Evolutionary conservation across 2,329 filamentous ascomycete species (phyloP).

Genomic region (Celoporthe dispersa): DNA sequence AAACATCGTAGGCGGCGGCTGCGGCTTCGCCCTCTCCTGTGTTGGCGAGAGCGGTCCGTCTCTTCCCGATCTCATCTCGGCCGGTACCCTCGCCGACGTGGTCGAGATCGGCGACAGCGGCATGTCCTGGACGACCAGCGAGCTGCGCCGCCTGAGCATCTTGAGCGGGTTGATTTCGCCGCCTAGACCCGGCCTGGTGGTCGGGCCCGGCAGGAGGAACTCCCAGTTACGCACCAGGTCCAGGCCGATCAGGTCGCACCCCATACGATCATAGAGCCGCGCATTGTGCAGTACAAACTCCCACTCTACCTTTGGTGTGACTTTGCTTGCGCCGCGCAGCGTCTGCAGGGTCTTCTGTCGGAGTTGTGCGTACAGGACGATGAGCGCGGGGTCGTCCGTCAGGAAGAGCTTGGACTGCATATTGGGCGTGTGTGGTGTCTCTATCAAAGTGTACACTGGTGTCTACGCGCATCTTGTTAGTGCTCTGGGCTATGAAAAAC

Average conservation of each 20-base stretch:
- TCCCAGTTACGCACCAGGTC: conserved; percentile 86
- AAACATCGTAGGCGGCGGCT: conserved; percentile 76
- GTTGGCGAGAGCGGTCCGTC: conserved; percentile 56
- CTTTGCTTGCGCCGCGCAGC: conserved; percentile 80
- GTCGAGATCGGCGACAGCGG: conserved; percentile 49
- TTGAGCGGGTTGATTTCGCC: conserved; percentile 66
- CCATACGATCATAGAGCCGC: conserved; percentile 85
- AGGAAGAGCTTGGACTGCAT: conserved; percentile 79
- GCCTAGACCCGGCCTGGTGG: conserved; percentile 42
- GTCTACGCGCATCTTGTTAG: conserved; percentile 56
- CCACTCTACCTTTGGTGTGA: conserved; percentile 82
- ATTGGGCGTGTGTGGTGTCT: conserved; percentile 69
- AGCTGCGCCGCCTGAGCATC: conserved; percentile 72
- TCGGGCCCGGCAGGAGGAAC: conserved; percentile 62
- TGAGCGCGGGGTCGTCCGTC: conserved; percentile 86
- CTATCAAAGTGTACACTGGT: conserved; percentile 75
- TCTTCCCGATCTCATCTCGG: conserved; percentile 48
- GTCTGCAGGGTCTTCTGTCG: conserved; percentile 82
- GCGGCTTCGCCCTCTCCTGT: conserved; percentile 37
- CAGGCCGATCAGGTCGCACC: conserved; percentile 86
- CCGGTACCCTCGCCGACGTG: conserved; percentile 40
- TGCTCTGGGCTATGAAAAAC: neutral
- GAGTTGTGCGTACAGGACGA: conserved; percentile 85
- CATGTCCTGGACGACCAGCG: conserved; percentile 78
- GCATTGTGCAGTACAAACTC: conserved; percentile 88